These are phyloP conservation scores for Alternaria solani DNA, from an alignment of 2,329 filamentous ascomycete genomes.

Conservation along the genomic window DNA sequence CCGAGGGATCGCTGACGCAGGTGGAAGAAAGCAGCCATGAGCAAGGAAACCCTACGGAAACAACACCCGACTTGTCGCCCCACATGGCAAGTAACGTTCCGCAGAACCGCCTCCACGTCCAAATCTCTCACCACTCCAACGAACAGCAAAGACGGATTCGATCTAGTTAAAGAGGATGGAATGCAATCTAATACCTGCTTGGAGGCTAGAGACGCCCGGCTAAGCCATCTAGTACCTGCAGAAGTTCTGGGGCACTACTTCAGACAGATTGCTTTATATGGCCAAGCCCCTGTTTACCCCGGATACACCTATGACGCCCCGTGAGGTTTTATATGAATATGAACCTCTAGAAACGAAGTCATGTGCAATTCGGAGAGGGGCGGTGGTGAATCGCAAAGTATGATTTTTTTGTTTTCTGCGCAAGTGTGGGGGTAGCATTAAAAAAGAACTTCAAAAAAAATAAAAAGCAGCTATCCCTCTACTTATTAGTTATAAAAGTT, in stretches of 20 bases:
- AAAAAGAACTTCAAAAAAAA: too few relatives aligned
- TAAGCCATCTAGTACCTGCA: constrained; percentile 12
- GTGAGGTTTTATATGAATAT: constrained; percentile 19
- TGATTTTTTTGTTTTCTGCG: too few relatives aligned
- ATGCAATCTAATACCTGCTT: constrained; percentile 7
- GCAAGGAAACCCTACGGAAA: not conserved
- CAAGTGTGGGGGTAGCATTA: too few relatives aligned
- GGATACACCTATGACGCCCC: constrained; percentile 13
- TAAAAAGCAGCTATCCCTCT: too few relatives aligned
- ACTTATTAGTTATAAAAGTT: too few relatives aligned
- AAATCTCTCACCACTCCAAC: not conserved
- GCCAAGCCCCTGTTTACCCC: constrained; percentile 26
- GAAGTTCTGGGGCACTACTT: constrained; percentile 16
- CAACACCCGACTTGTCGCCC: constrained; percentile 12
- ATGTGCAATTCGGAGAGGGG: constrained; percentile 7
- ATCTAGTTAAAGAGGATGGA: not conserved
- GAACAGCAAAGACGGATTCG: constrained; percentile 2
- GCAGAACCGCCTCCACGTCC: constrained; percentile 7
- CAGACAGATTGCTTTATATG: constrained; percentile 31
- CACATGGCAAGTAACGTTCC: constrained; percentile 12
- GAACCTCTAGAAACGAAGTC: constrained; percentile 17
- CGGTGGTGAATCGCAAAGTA: not conserved
- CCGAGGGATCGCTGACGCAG: not conserved
- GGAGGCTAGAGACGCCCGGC: constrained; percentile 5
- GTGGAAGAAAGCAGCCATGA: not conserved